Conservation (phyloP, 2,329 filamentous ascomycete species). For the Neofusicoccum cordaticola region DNA sequence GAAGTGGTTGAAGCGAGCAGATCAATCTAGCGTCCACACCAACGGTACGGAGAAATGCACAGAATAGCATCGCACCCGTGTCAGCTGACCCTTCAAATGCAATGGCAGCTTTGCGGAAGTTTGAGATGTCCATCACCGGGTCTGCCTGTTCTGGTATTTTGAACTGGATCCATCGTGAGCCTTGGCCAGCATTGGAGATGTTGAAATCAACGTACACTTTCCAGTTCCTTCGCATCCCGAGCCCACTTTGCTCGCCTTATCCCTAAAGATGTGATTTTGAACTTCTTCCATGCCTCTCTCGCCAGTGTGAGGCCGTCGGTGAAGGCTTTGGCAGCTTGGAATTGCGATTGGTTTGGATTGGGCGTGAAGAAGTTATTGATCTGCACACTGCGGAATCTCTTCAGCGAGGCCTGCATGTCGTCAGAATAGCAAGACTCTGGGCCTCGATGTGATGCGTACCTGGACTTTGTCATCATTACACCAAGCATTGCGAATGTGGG, state of each 20-base stretch:
- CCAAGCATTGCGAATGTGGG: slow-evolving; percentile 77
- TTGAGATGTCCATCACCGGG: slow-evolving; percentile 63
- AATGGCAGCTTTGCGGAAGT: slow-evolving; percentile 70
- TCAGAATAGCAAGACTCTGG: neutral
- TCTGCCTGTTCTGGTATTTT: slow-evolving; percentile 63
- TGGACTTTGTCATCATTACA: slow-evolving; percentile 76
- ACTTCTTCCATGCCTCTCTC: slow-evolving; percentile 11
- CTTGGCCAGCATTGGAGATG: neutral
- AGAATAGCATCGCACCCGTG: slow-evolving; percentile 85
- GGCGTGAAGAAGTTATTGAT: slow-evolving; percentile 68
- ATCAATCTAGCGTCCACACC: slow-evolving; percentile 80
- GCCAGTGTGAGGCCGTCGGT: slow-evolving; percentile 70
- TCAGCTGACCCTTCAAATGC: slow-evolving; percentile 79
- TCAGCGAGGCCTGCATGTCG: slow-evolving; percentile 21
- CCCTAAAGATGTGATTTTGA: slow-evolving; percentile 22
- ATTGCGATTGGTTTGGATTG: slow-evolving; percentile 65
- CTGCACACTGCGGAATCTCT: slow-evolving; percentile 62
- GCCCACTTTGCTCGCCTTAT: slow-evolving; percentile 62
- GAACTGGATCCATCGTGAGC: slow-evolving; percentile 41
- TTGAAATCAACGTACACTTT: slow-evolving; percentile 20
- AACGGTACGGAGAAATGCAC: slow-evolving; percentile 77
- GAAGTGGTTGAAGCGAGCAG: slow-evolving; percentile 82
- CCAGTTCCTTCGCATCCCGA: slow-evolving; percentile 55
- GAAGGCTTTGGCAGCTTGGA: slow-evolving; percentile 71
- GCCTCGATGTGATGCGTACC: slow-evolving; percentile 27